Base-by-base conservation (phyloP, 2,329 filamentous ascomycete species). In the Penicillium sp. region DNA sequence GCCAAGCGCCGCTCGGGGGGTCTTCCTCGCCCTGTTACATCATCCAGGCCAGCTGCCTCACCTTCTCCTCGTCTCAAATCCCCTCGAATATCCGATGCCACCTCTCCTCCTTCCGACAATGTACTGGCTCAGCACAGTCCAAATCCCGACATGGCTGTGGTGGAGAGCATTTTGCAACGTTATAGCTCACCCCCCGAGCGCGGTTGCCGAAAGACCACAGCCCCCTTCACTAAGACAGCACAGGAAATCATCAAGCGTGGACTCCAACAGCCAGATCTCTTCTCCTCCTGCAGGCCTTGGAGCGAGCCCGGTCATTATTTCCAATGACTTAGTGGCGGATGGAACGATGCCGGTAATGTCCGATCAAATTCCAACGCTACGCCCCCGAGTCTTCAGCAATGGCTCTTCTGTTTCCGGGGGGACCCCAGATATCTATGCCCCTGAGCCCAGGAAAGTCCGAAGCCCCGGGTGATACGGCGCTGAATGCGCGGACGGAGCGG, bases 401-500 rank as follows among this genome's bases (percentile, higher is more conserved):
- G 70, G 71, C 35, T 74, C 73, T 16, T 67, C 70, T 3, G 60
- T 70, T 10, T 74, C 75, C 0, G 66, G 68, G 1, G 1, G 72
- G 83, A 79, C 65, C 78, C 77, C 43, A 77, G 60, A 68, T 65
- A 42, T 74, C 70, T 4, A 81, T 84, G 52, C 89, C 87, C 19
- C 69, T 90, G 84, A 74, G 82, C 81, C 52, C 80, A 74, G 33
- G 79, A 78, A 68, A 75, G 70, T 63, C 73, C 71, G 75, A 82
- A 64, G 71, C 69, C 81, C 58, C 68, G 1, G 72, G 82, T 63
- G 93, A 96, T 62, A 82, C 92, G 6, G 92, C 95, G 11, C 86
- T 90, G n/a, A 95, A 92, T 73, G 95, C 95, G 14, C 87, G 95
- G 33, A 86, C 92, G 38, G 95, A 98, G 76, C 87, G 95, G 63